Percentiles rank a stretch among this genome's conserved stretches.
Conservation (phyloP, 1,284 basidiomycete genomes). For the Xerocomus minutiporus region DNA sequence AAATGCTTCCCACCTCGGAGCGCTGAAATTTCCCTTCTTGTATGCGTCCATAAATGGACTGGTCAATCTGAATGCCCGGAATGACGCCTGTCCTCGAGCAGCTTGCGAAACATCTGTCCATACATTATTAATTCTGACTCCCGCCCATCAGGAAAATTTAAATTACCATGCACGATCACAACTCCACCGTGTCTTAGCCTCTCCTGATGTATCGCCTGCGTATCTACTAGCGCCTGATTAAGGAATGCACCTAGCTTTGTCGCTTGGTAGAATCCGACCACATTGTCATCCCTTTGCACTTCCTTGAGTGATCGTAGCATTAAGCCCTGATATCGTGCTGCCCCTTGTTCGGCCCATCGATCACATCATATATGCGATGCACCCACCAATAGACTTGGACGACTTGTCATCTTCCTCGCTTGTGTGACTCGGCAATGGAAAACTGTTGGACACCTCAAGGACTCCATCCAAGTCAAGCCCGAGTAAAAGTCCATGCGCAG, state of each 20-base stretch:
- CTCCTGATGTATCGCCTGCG: slow-evolving; percentile 80
- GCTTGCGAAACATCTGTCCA: slow-evolving; percentile 65
- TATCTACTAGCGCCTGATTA: slow-evolving; percentile 85
- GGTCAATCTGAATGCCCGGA: slow-evolving; percentile 90
- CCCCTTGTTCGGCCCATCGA: slow-evolving; percentile 7
- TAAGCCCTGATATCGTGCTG: slow-evolving; percentile 78
- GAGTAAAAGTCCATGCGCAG: slow-evolving; percentile 80
- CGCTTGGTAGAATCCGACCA: slow-evolving; percentile 96
- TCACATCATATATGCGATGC: slow-evolving; percentile 4
- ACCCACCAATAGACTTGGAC: slow-evolving; percentile 64
- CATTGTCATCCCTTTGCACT: slow-evolving; percentile 90
- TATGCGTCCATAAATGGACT: slow-evolving; percentile 82
- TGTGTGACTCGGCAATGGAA: slow-evolving; percentile 72
- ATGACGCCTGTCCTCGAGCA: slow-evolving; percentile 80
- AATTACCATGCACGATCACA: slow-evolving; percentile 81
- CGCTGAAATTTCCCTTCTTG: slow-evolving; percentile 84
- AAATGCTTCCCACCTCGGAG: slow-evolving; percentile 59
- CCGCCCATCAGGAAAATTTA: slow-evolving; percentile 2
- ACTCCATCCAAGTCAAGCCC: slow-evolving; percentile 90
- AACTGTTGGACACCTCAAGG: slow-evolving; percentile 90
- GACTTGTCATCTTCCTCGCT: slow-evolving; percentile 76
- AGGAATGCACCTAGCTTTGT: slow-evolving; percentile 90
- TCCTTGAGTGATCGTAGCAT: slow-evolving; percentile 88
- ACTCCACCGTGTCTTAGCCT: slow-evolving; percentile 82
- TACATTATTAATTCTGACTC: slow-evolving; percentile 12